Evolutionary conservation across 2,329 filamentous ascomycete genomes (phyloP).

Genomic region (Plectosphaerella cucumerina): DNA sequence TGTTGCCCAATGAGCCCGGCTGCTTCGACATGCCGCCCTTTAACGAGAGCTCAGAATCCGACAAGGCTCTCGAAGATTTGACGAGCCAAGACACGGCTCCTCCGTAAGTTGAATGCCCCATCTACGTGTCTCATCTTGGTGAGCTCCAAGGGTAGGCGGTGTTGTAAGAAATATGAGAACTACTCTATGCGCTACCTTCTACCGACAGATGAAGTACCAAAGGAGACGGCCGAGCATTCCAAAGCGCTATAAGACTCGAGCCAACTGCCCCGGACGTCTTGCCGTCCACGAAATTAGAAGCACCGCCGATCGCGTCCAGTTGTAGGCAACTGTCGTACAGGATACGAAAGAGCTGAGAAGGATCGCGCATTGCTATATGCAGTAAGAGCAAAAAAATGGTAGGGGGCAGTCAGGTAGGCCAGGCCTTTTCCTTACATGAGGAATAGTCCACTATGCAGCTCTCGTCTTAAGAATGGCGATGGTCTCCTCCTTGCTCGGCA

Average conservation of each 20-base stretch:
- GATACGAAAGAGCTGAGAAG: not conserved
- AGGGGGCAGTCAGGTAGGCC: slow-evolving; percentile 1
- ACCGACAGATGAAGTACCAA: not conserved
- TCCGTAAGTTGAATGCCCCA: not conserved
- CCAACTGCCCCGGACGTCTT: slow-evolving; percentile 1
- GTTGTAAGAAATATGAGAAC: not conserved
- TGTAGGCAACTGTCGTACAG: not conserved
- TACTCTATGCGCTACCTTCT: not conserved
- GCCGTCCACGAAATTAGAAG: not conserved
- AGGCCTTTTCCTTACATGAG: not conserved
- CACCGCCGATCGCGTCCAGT: not conserved
- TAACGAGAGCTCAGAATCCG: not conserved
- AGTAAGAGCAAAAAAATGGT: slow-evolving; percentile 1
- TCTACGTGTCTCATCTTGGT: not conserved
- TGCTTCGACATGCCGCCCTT: not conserved
- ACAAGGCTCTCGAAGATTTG: not conserved
- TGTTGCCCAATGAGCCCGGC: not conserved
- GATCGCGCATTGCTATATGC: not conserved
- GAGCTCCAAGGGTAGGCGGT: not conserved
- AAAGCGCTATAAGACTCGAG: not conserved
- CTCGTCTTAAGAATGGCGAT: slow-evolving; percentile 1
- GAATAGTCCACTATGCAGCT: not conserved
- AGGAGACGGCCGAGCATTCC: slow-evolving; percentile 2
- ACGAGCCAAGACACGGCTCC: not conserved
- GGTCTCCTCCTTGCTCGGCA: slow-evolving; percentile 2